Evolutionary conservation across 208 protist genomes (phyloP), one percentile per base, ranked within the genome.

Genomic region (Trypanosoma platydactyli): DNA sequence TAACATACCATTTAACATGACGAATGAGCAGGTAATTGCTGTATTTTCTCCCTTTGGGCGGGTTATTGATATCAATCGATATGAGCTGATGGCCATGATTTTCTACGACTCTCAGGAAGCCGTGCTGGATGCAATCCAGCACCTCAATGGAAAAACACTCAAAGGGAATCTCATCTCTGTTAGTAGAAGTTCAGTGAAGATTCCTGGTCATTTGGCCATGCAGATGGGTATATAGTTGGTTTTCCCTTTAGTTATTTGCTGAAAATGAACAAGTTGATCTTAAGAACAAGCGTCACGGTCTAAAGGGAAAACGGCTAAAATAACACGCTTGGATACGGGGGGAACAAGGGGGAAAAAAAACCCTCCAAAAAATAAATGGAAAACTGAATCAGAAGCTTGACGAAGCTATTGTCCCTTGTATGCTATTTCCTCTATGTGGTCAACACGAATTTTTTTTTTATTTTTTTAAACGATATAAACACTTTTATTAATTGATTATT

Each of bases 1-100:
- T 63, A 92, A 95, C 71, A 71, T 95, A 20, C 86, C 86, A 13
- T 95, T 95, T 71, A 84, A 83, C 54, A 91, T 84, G 22, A 81
- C 86, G 12, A 93, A 95, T 63, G 79, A 64, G 20, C 75, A 83
- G 42, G 62, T 95, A 51, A 85, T 88, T 77, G 83, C 90, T n/a
- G 41, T 77, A 20, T 92, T 95, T 71, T 73, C 69, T 15, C 57
- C 72, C 3, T 90, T 79, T 70, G 86, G 89, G 22, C 80, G 76
- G 22, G 77, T 95, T 42, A 48, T 95, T n/a, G 86, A 95, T 58
- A 81, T 95, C 20, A 95, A 87, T 61, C 83, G 85, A 15, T 89
- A 64, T 78, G 82, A 88, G 40, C 40, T 85, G 42, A 87, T 87
- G 80, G 76, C 75, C 20, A 90, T 87, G 80, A 65, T 84, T 3